Percentiles rank a stretch among this genome's conserved stretches.
Evolutionary conservation across 2,329 filamentous ascomycete genomes (phyloP).

Genomic region (Fusarium sp.): DNA sequence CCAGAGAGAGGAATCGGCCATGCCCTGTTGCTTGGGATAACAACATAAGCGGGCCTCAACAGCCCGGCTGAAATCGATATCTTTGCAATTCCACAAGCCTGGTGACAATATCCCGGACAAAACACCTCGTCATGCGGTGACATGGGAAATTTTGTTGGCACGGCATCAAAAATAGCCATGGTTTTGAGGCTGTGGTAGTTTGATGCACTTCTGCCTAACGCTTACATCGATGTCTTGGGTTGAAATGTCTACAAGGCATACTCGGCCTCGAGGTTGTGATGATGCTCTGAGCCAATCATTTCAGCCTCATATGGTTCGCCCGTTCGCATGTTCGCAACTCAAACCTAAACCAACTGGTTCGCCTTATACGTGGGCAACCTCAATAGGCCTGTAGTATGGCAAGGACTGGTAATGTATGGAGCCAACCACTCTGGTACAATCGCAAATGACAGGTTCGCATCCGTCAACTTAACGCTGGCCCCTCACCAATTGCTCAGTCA

Average conservation of each 20-base stretch:
- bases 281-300: conserved; percentile 36
- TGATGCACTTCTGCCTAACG: conserved; percentile 33
- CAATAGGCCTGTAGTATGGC: not conserved
- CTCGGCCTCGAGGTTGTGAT: conserved; percentile 9
- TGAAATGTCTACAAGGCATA: conserved; percentile 16
- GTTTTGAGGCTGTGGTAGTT: conserved; percentile 1
- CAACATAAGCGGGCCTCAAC: conserved; percentile 26
- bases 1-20: not conserved
- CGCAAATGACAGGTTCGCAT: conserved; percentile 7
- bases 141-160: not conserved
- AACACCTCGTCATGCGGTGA: not conserved
- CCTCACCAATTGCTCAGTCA: conserved; percentile 17
- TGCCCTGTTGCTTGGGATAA: not conserved
- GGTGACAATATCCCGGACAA: not conserved
- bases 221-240: conserved; percentile 18
- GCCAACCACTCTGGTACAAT: not conserved
- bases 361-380: conserved; percentile 24
- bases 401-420: not conserved
- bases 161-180: not conserved
- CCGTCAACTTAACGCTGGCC: not conserved
- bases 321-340: conserved; percentile 17
- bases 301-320: conserved; percentile 31
- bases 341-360: conserved; percentile 13
- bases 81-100: not conserved
- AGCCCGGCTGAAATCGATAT: not conserved